Evolutionary conservation across 2,329 filamentous ascomycete species (phyloP), one percentile per base, ranked within the genome.

Genomic region (Saccharata proteae): DNA sequence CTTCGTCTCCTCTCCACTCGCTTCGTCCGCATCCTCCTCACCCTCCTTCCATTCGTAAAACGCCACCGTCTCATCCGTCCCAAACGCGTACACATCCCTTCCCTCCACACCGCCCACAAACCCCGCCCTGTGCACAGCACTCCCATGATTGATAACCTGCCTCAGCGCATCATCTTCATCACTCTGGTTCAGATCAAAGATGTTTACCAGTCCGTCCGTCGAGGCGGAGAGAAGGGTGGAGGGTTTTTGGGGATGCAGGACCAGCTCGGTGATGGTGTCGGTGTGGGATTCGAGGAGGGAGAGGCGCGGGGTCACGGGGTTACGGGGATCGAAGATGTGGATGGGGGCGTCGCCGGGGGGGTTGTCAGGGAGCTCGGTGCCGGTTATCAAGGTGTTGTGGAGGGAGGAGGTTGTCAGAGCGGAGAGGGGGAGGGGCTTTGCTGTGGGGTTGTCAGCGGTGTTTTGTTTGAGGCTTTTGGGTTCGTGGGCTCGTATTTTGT

Each of bases 91-190:
- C 18, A 85, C 69, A 22, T 36, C 28, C n/a, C 13, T 10, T 9
- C 12, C 1, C 45, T 79, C 69, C 4, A 67, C 67, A 11, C 61
- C 54, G 34, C 63, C 71, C 33, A 88, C 60, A 57, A 85, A 86
- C 4, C 74, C 77, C 10, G 80, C 75, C 42, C 73, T 77, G 51
- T 84, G 80, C 40, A 88, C 71, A 0, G 80, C 82, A 19, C 76
- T 72, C 21, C 71, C 68, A 48, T 82, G 79, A 53, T 88, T 88
- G 51, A 86, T 75, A 9, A 83, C 80, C 54, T 84, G 79, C 36
- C 80, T 63, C 13, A 85, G 61, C 1, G 81, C 75, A 27, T 88
- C 81, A 47, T 88, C 81, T 54, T 88, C 81, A 36, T 81, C 67
- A 6, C 41, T 40, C 27, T 54, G 46, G 28, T 67, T 65, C 12